A percentile compares a stretch with the other conserved stretches of the same genome.
These are phyloP conservation scores for Suhomyces yuchorum DNA, from an alignment of 1,139 yeast species.

Conservation along the genomic window DNA sequence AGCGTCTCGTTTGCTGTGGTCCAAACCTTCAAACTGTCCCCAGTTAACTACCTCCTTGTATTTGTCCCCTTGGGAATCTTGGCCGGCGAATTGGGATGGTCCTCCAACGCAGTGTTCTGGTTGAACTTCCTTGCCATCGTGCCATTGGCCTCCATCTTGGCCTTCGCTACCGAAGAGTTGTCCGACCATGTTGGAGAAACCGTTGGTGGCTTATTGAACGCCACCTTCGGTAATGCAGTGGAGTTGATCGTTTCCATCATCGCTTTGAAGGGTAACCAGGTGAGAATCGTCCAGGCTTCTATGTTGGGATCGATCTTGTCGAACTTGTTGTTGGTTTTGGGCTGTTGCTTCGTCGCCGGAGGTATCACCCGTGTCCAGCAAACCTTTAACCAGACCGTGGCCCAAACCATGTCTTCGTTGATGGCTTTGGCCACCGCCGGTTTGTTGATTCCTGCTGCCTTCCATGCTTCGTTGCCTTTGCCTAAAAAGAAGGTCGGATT, in stretches of 20 bases:
- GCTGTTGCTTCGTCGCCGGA: conserved; percentile 94
- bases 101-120: conserved; percentile 63
- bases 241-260: conserved; percentile 92
- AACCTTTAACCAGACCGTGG: conserved; percentile 90
- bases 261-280: conserved; percentile 82
- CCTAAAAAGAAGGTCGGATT: conserved; percentile 38
- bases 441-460: conserved; percentile 91
- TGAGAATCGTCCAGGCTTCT: conserved; percentile 92
- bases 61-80: conserved; percentile 88
- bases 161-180: conserved; percentile 91
- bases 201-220: conserved; percentile 88
- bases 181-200: conserved; percentile 87
- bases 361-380: conserved; percentile 87
- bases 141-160: conserved; percentile 87
- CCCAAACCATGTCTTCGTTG: conserved; percentile 94
- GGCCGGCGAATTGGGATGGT: conserved; percentile 62
- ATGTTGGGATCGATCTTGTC: conserved; percentile 94
- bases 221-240: conserved; percentile 89
- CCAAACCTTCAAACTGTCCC: conserved; percentile 60
- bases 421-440: conserved; percentile 91
- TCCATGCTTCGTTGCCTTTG: conserved; percentile 76
- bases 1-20: conserved; percentile 13
- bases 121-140: conserved; percentile 87
- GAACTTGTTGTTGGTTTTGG: conserved; percentile 82
- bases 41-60: conserved; percentile 72